Evolutionary conservation across 345 rosid species (phyloP).

Genomic region (Citropsis articulata): DNA sequence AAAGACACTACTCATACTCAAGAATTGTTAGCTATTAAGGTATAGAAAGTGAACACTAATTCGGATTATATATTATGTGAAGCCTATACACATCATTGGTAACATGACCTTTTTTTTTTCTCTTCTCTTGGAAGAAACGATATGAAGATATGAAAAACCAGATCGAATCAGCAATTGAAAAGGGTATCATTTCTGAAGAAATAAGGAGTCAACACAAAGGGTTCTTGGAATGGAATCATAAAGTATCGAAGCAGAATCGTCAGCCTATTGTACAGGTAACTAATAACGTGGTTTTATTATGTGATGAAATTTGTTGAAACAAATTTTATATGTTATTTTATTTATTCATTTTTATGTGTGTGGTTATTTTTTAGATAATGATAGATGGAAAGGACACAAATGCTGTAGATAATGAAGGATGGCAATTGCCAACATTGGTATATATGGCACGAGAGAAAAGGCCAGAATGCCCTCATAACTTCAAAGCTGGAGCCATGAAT

Average conservation of each 20-base stretch:
- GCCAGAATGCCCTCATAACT: slow-evolving; percentile 37
- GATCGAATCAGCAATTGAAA: slow-evolving; percentile 19
- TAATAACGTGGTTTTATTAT: background rate
- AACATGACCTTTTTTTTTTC: too few relatives aligned
- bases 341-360: background rate
- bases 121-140: background rate
- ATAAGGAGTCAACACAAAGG: slow-evolving; percentile 26
- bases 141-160: slow-evolving; percentile 26
- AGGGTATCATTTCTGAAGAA: slow-evolving; percentile 23
- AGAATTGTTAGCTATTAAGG: slow-evolving; percentile 16
- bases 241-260: slow-evolving; percentile 26
- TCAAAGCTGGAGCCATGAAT: slow-evolving; percentile 59
- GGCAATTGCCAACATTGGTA: slow-evolving; percentile 37
- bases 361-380: slow-evolving; percentile 17
- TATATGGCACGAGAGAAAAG: slow-evolving; percentile 51
- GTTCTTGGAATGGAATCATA: slow-evolving; percentile 31
- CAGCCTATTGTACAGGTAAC: slow-evolving; percentile 32
- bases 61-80: too few relatives aligned
- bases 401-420: slow-evolving; percentile 33
- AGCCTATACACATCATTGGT: background rate
- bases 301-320: background rate
- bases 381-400: slow-evolving; percentile 27
- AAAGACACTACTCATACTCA: background rate
- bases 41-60: too few relatives aligned
- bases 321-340: background rate